Evolutionary conservation across 2,329 filamentous ascomycete genomes (phyloP).

Genomic region (Venturia aucupariae): DNA sequence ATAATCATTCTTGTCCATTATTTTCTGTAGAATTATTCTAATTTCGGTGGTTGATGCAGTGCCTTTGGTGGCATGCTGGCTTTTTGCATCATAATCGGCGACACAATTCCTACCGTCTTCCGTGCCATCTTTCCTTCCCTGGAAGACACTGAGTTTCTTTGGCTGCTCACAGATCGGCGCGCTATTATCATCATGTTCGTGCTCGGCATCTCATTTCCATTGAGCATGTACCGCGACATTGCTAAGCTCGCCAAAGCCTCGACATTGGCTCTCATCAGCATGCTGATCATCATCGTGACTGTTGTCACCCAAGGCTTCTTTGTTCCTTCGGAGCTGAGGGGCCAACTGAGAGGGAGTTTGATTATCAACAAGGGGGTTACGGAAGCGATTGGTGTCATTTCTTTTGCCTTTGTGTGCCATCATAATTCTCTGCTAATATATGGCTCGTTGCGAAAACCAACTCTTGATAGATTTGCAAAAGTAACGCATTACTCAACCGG

Average conservation of each 20-base stretch:
- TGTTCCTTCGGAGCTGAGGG: slow-evolving; percentile 62
- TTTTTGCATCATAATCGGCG: slow-evolving; percentile 94
- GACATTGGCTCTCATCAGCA: slow-evolving; percentile 83
- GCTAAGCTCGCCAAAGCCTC: slow-evolving; percentile 97
- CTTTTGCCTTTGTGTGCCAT: slow-evolving; percentile 77
- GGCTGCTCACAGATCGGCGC: slow-evolving; percentile 70
- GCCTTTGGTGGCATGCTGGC: slow-evolving; percentile 98
- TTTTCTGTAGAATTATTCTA: too few species aligned
- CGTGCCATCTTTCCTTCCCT: slow-evolving; percentile 72
- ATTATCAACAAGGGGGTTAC: slow-evolving; percentile 85
- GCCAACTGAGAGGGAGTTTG: slow-evolving; percentile 59
- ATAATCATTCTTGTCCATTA: too few species aligned
- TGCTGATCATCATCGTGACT: slow-evolving; percentile 80
- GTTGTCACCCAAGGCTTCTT: slow-evolving; percentile 75
- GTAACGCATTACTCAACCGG: slow-evolving; percentile 92
- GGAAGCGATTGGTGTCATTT: slow-evolving; percentile 95
- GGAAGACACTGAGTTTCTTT: slow-evolving; percentile 62
- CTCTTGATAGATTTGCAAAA: slow-evolving; percentile 83
- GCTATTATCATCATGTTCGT: slow-evolving; percentile 84
- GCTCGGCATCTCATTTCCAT: slow-evolving; percentile 75
- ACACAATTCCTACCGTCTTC: slow-evolving; percentile 89
- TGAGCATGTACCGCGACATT: slow-evolving; percentile 93
- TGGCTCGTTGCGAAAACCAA: slow-evolving; percentile 86
- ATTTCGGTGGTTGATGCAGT: slow-evolving; percentile 24
- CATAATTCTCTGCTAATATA: slow-evolving; percentile 98